phyloP scores from a whole-genome alignment of 1,284 basidiomycete genomes.

The Tilletiaria anomala region DNA sequence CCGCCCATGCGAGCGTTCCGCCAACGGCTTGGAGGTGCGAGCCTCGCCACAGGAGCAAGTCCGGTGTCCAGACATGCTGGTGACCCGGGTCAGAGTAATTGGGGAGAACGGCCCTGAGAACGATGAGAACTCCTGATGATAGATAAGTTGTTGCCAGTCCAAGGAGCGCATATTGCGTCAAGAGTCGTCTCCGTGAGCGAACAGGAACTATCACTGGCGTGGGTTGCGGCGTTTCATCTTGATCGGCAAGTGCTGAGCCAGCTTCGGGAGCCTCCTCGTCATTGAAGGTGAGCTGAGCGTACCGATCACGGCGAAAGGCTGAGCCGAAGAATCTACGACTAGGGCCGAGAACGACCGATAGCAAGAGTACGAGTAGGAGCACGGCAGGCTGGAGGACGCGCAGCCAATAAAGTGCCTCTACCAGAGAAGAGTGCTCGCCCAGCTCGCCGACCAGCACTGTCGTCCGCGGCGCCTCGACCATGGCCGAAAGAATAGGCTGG shows the following conservation, averaged over 20 bases:
- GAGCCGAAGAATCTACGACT: not conserved
- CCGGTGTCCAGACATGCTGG: conserved; percentile 20
- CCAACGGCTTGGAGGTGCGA: conserved; percentile 24
- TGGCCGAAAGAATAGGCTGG: no score
- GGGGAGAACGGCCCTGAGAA: conserved; percentile 28
- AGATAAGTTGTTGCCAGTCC: conserved; percentile 20
- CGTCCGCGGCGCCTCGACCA: no score
- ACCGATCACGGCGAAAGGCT: not conserved
- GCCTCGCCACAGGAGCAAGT: conserved; percentile 15
- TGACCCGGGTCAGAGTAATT: no score
- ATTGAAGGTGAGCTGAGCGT: not conserved
- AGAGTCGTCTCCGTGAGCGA: conserved; percentile 17
- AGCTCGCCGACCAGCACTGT: no score
- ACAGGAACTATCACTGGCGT: conserved; percentile 24
- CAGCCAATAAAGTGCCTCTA: conserved; percentile 8
- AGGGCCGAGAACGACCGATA: conserved; percentile 12
- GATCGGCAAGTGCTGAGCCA: not conserved
- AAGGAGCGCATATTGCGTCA: conserved; percentile 13
- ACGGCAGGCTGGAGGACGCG: conserved; percentile 13
- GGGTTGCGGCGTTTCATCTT: conserved; percentile 11
- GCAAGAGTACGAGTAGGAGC: conserved; percentile 12
- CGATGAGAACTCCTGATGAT: conserved; percentile 23
- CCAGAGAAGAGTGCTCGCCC: no score
- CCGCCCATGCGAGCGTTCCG: conserved; percentile 23
- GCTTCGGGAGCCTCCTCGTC: not conserved